phyloP scores from a whole-genome alignment of 1,284 basidiomycete genomes.

The Trichosporon sp. region DNA sequence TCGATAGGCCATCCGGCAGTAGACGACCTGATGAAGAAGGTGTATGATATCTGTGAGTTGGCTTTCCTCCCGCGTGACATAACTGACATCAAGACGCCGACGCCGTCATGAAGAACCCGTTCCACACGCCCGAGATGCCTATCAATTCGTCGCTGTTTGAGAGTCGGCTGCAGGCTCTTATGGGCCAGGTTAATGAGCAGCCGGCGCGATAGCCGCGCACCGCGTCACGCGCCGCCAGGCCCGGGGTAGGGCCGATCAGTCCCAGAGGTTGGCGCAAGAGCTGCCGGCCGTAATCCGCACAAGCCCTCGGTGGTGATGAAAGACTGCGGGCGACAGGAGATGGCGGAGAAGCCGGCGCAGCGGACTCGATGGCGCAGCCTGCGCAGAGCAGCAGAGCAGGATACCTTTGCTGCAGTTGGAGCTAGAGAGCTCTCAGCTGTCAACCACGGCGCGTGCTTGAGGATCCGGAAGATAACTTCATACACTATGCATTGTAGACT shows the following conservation, averaged over 20 bases:
- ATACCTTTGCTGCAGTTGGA: too few species aligned
- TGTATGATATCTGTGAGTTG: conserved; percentile 73
- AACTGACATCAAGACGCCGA: conserved; percentile 57
- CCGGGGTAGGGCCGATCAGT: too few species aligned
- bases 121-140: conserved; percentile 98
- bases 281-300: too few species aligned
- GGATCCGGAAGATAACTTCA: too few species aligned
- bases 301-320: too few species aligned
- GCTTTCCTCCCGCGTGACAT: neutral
- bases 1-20: conserved; percentile 57
- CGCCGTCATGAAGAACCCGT: conserved; percentile 98
- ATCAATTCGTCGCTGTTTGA: conserved; percentile 90
- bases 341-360: too few species aligned
- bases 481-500: neutral
- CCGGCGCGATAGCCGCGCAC: neutral
- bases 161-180: conserved; percentile 50
- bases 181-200: conserved; percentile 31
- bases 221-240: neutral
- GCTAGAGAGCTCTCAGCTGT: too few species aligned
- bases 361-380: too few species aligned
- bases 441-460: too few species aligned
- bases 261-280: too few species aligned
- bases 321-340: too few species aligned
- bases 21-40: conserved; percentile 67
- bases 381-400: too few species aligned